These are phyloP conservation scores for Ophiostoma sp. DNA, from an alignment of 2,329 filamentous ascomycete genomes.

Conservation along the genomic window DNA sequence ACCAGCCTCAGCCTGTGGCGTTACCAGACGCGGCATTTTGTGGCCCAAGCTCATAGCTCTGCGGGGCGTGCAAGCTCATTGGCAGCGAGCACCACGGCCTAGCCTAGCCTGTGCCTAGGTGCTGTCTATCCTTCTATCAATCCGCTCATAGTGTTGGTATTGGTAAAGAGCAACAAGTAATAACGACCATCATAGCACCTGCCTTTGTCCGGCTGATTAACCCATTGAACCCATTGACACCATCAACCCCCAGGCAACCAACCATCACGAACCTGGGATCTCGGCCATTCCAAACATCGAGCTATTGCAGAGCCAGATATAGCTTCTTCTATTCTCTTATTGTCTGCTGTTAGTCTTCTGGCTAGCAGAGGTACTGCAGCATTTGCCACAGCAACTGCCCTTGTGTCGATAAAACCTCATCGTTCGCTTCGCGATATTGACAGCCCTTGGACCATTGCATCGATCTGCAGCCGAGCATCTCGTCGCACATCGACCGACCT, in stretches of 20 bases:
- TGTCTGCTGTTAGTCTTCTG: neutral
- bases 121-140: constrained; percentile 21
- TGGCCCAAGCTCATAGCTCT: constrained; percentile 27
- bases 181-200: constrained; percentile 3
- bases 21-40: constrained; percentile 27
- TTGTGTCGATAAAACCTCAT: neutral
- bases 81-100: constrained; percentile 11
- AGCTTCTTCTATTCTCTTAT: neutral
- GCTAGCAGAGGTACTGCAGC: neutral
- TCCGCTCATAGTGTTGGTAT: constrained; percentile 17
- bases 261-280: constrained; percentile 7
- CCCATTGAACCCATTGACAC: constrained; percentile 16
- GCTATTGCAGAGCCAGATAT: neutral
- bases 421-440: neutral
- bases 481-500: neutral
- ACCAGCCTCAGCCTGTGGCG: constrained; percentile 24
- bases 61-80: constrained; percentile 23
- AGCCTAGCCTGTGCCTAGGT: constrained; percentile 6
- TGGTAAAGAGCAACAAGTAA: neutral
- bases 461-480: neutral
- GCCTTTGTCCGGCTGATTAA: neutral
- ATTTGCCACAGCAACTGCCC: neutral
- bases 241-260: constrained; percentile 12
- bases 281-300: neutral
- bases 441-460: neutral